Base-by-base conservation (phyloP, 176 grass and related monocot species). In the Avena sativa region DNA sequence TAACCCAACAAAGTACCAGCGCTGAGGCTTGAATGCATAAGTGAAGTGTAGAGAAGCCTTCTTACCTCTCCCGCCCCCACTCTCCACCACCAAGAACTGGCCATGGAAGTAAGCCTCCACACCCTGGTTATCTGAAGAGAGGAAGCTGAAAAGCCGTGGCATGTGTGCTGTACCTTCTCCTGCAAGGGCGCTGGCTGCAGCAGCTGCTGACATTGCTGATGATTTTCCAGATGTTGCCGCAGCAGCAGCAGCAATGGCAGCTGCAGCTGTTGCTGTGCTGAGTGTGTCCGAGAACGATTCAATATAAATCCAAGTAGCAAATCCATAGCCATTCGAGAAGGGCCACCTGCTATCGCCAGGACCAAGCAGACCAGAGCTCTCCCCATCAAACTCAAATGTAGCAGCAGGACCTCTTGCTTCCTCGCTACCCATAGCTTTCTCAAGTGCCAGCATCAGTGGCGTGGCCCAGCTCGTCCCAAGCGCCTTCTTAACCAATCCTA, bases 91-190 rank as follows among this genome's bases (percentile, higher is more conserved):
- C 78, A 98, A 87, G 87, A 98, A 98, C 71, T 98, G 96, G 10
- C 96, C 96, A 92, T 96, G 96, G 87, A 98, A 96, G 82, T 98
- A 98, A 64, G 96, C 96, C 51, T 98, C 96, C 68, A 98, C 84
- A 47, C 93, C 96, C 86, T 91, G 88, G 80, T 98, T 98, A 89
- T 98, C 96, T 1, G 90, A 91, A 74, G 96, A 96, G 64, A 98
- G 88, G 84, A 98, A 98, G 60, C 93, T 96, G 71, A 98, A 98
- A 66, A 98, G 92, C 21, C 96, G 89, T 32, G 96, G 96, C 93
- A 98, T 96, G 79, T 98, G 96, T 73, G 88, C 74, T 28, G 96
- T 98, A n/a, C 93, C 96, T 88, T 98, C 92, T 86, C 93, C 96
- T 73, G 96, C 96, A 89, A 98, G 93, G 20, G 90, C 96, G 57